Conservation (phyloP, 2,329 filamentous ascomycete species). For the Fusarium azukiicola region DNA sequence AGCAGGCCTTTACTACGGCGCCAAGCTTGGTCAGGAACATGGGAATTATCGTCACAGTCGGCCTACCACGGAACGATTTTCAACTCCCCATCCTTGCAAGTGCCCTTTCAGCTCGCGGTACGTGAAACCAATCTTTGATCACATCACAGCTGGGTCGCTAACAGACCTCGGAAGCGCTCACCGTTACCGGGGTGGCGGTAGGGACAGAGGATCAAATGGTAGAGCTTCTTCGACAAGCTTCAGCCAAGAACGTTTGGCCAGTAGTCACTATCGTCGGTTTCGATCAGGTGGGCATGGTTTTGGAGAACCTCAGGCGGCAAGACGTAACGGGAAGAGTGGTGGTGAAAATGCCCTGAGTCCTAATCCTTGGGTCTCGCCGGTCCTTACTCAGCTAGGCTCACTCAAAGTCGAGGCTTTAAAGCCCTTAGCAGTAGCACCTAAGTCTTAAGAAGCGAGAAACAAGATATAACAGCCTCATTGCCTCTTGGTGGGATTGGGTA, state of each 20-base stretch:
- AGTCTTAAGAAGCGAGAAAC: no score
- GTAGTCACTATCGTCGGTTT: conserved; percentile 33
- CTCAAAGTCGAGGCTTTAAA: no score
- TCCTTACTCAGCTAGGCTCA: no score
- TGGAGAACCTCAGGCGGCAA: conserved; percentile 33
- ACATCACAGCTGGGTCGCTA: background rate
- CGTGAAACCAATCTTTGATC: fast-evolving
- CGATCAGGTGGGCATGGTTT: conserved; percentile 21
- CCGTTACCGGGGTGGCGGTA: conserved; percentile 40
- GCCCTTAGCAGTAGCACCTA: no score
- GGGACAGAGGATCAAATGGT: conserved; percentile 49
- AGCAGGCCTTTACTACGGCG: conserved; percentile 51
- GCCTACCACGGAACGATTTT: conserved; percentile 54
- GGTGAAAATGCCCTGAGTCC: conserved; percentile 29
- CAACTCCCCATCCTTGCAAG: conserved; percentile 51
- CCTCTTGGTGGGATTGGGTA: no score
- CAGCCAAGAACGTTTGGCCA: conserved; percentile 25
- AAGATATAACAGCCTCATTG: no score
- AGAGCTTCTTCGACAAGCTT: conserved; percentile 32
- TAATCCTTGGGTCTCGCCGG: background rate
- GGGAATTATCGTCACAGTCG: conserved; percentile 53
- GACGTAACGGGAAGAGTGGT: conserved; percentile 43
- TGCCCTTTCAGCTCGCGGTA: conserved; percentile 49
- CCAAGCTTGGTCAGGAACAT: conserved; percentile 52
- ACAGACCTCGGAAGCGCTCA: conserved; percentile 34